Evolutionary conservation across 2,329 filamentous ascomycete genomes (phyloP).

Genomic region (Sphaerulina populicola): DNA sequence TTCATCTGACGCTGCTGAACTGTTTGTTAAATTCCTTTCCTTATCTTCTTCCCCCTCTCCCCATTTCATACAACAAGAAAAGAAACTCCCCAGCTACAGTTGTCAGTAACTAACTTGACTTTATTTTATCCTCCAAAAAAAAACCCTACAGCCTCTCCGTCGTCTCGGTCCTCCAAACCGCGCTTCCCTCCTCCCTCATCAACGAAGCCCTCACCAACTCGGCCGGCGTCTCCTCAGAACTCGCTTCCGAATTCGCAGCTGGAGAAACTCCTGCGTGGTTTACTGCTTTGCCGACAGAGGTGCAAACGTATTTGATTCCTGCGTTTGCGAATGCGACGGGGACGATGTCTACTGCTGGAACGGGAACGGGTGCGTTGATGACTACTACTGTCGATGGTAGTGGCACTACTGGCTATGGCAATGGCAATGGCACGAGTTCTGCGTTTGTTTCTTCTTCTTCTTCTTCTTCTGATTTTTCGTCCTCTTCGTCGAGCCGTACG

Average conservation of each 20-base stretch:
- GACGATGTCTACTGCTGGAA: constrained; percentile 1
- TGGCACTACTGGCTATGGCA: background rate
- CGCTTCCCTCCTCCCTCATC: constrained; percentile 37
- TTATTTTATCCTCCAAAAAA: no score
- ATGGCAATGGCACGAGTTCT: background rate
- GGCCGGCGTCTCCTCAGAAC: constrained; percentile 35
- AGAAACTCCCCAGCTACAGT: no score
- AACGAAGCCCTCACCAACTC: constrained; percentile 37
- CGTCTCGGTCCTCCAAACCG: constrained; percentile 38
- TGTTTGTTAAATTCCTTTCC: background rate
- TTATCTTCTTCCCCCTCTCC: no score
- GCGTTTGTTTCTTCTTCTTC: background rate
- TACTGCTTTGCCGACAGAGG: constrained; percentile 37
- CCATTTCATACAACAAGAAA: background rate
- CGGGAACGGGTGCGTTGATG: constrained; percentile 1
- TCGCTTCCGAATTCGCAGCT: constrained; percentile 39
- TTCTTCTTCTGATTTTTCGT: background rate
- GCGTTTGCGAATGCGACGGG: constrained; percentile 20
- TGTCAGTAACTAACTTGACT: no score
- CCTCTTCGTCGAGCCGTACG: background rate
- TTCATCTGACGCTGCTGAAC: background rate
- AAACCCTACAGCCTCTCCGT: constrained; percentile 31
- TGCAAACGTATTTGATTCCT: constrained; percentile 38
- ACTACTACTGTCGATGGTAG: no score
- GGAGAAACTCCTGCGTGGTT: constrained; percentile 41